Percentiles rank a stretch among this genome's conserved stretches.
Evolutionary conservation across 257 asterid species (phyloP).

Genomic region (Gentiana straminea): DNA sequence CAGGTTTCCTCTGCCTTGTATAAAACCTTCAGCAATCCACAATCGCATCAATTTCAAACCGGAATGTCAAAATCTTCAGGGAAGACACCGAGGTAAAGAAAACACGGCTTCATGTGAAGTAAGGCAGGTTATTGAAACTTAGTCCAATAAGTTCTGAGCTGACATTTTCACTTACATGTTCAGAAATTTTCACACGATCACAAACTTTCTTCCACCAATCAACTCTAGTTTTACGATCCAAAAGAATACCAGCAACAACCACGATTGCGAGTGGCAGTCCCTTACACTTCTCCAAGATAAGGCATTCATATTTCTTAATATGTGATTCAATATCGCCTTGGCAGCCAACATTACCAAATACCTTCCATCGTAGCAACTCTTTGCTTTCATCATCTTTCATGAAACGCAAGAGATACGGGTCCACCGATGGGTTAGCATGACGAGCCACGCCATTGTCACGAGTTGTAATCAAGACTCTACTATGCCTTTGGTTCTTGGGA

Average conservation of each 20-base stretch:
- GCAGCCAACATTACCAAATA: constrained; percentile 8
- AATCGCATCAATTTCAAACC: background rate
- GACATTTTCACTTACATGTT: background rate
- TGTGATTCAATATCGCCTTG: constrained; percentile 12
- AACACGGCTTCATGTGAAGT: background rate
- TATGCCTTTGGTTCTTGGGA: constrained; percentile 10
- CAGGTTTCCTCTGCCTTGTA: background rate
- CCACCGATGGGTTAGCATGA: background rate
- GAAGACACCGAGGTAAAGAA: constrained; percentile 11
- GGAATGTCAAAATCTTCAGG: constrained; percentile 3
- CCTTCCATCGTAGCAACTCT: constrained; percentile 14
- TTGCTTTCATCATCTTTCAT: constrained; percentile 13
- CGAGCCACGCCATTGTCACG: constrained; percentile 11
- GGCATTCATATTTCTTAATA: constrained; percentile 2
- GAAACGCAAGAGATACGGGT: constrained; percentile 14
- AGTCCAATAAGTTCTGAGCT: background rate
- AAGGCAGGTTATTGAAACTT: constrained; percentile 4
- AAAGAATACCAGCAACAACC: constrained; percentile 15
- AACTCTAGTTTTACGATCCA: too few species aligned
- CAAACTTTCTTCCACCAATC: constrained; percentile 17
- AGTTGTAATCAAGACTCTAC: constrained; percentile 20
- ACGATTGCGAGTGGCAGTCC: constrained; percentile 25
- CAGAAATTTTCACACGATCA: constrained; percentile 4
- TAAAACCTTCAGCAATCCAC: constrained; percentile 12
- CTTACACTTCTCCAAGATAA: constrained; percentile 11